Percentiles rank a stretch among this genome's conserved stretches.
Evolutionary conservation across 352 stramenopile species (phyloP).

Genomic region (Phytophthora meadii): DNA sequence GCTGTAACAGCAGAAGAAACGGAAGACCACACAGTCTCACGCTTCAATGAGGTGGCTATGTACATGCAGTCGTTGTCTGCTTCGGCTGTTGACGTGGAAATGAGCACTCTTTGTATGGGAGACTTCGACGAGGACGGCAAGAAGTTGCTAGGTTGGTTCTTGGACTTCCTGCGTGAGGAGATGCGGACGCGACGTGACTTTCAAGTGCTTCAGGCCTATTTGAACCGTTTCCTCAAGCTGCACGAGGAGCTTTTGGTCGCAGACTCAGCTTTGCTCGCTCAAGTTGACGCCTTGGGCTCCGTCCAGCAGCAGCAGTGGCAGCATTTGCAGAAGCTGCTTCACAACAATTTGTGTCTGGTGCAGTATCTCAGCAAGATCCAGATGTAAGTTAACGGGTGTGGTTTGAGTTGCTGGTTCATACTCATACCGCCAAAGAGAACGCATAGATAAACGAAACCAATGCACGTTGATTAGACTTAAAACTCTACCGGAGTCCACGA

Average conservation of each 20-base stretch:
- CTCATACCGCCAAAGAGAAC: conserved; percentile 16
- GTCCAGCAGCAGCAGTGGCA: conserved; percentile 83
- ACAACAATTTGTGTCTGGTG: conserved; percentile 89
- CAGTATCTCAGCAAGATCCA: conserved; percentile 91
- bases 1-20: conserved; percentile 35
- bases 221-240: conserved; percentile 89
- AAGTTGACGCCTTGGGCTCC: conserved; percentile 60
- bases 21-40: conserved; percentile 22
- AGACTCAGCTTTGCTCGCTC: conserved; percentile 56
- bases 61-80: conserved; percentile 84
- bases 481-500: too few species aligned
- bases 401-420: too few species aligned
- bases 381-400: conserved; percentile 58
- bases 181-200: conserved; percentile 75
- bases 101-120: conserved; percentile 87
- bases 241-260: conserved; percentile 78
- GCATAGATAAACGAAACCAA: conserved; percentile 34
- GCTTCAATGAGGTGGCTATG: conserved; percentile 51
- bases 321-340: conserved; percentile 79
- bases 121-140: conserved; percentile 83
- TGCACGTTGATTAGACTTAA: conserved; percentile 31
- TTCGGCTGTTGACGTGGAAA: conserved; percentile 78
- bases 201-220: conserved; percentile 83
- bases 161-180: conserved; percentile 70
- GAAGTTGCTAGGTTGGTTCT: conserved; percentile 63